Evolutionary conservation across 2,329 filamentous ascomycete species (phyloP).

Genomic region (Talaromyces sp.): DNA sequence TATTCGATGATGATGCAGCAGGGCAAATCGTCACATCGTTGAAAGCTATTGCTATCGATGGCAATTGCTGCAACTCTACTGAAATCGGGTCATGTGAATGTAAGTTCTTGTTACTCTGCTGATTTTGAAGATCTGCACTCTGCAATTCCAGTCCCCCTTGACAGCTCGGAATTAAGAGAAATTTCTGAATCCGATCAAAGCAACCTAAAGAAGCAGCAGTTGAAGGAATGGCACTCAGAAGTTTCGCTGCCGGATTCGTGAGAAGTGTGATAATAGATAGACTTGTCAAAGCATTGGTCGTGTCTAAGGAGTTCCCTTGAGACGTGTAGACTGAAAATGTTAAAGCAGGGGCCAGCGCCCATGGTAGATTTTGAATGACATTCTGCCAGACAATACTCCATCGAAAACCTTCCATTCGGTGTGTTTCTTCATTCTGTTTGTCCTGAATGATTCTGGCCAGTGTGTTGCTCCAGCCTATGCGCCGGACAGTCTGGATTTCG

Average conservation of each 20-base stretch:
- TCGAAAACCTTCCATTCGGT: conserved; percentile 18
- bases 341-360: conserved; percentile 21
- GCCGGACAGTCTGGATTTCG: conserved; percentile 42
- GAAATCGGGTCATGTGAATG: neutral
- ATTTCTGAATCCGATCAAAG: conserved; percentile 22
- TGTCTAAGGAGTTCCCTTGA: neutral
- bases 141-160: neutral
- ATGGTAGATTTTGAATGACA: conserved; percentile 22
- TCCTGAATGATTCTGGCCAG: conserved; percentile 17
- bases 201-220: conserved; percentile 18
- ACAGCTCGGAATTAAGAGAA: conserved; percentile 13
- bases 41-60: neutral
- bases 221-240: conserved; percentile 22
- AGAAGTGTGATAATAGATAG: conserved; percentile 26
- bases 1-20: neutral
- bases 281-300: conserved; percentile 22
- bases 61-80: neutral
- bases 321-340: conserved; percentile 22
- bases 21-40: conserved; percentile 2
- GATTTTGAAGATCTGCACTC: neutral
- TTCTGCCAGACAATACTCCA: conserved; percentile 20
- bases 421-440: conserved; percentile 17
- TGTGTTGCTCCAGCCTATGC: conserved; percentile 34
- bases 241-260: conserved; percentile 21
- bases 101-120: neutral